Conservation (phyloP, 2,329 filamentous ascomycete species). For the Ceratocystiopsis brevicomis region DNA sequence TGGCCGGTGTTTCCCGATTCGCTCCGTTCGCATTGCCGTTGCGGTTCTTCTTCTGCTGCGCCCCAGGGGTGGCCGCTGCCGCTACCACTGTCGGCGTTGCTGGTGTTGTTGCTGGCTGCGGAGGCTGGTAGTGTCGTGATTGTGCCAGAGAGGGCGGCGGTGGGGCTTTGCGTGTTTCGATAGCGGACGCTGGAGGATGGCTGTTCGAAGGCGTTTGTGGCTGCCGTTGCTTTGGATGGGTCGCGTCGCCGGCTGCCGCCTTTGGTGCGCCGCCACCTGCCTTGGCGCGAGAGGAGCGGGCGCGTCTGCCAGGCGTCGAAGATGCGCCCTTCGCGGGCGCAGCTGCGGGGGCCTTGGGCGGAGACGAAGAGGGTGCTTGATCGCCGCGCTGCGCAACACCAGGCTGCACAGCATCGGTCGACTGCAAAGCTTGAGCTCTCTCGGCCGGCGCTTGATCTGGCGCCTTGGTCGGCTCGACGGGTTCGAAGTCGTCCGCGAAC, state of each 20-base stretch:
- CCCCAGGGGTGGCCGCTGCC: not conserved
- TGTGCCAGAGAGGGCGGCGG: conserved; percentile 8
- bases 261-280: not conserved
- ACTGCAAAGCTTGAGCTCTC: not conserved
- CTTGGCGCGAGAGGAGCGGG: not conserved
- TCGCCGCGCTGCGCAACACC: not conserved
- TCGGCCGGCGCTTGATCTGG: not conserved
- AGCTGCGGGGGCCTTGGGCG: not conserved
- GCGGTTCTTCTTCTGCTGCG: not conserved
- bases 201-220: not conserved
- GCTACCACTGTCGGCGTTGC: not conserved
- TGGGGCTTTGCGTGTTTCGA: not conserved
- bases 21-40: conserved; percentile 1
- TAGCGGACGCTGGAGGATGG: too few relatives aligned
- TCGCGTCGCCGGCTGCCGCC: not conserved
- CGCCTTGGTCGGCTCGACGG: conserved; percentile 17
- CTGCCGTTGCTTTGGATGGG: not conserved
- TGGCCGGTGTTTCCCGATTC: conserved; percentile 5
- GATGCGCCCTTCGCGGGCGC: not conserved
- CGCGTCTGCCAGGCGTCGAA: too few relatives aligned
- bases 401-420: not conserved
- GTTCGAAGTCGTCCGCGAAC: conserved; percentile 44
- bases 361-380: too few relatives aligned
- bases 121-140: conserved; percentile 8
- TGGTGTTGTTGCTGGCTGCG: conserved; percentile 3